These are phyloP conservation scores for Arctium lappa DNA, from an alignment of 129 eudicot genomes.

Conservation along the genomic window DNA sequence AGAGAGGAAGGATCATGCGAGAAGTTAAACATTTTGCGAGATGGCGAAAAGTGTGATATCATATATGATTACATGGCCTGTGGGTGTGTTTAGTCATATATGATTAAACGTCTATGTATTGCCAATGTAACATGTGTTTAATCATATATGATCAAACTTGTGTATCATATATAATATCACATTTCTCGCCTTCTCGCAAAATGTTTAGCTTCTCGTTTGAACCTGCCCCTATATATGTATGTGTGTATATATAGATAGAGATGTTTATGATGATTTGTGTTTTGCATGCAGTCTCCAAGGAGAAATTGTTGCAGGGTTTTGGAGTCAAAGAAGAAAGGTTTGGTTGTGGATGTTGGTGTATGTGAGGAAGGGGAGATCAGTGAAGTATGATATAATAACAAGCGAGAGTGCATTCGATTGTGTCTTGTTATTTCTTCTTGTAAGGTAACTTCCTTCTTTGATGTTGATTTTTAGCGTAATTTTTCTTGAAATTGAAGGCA, in stretches of 20 bases:
- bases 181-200: too few relatives aligned
- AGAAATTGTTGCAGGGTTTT: constrained; percentile 80
- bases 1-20: too few relatives aligned
- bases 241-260: neutral
- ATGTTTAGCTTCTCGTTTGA: too few relatives aligned
- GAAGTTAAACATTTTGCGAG: too few relatives aligned
- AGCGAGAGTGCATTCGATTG: neutral
- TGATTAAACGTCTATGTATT: too few relatives aligned
- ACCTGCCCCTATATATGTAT: neutral
- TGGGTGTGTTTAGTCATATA: too few relatives aligned
- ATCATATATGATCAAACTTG: too few relatives aligned
- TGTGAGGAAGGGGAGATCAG: constrained; percentile 67
- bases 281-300: constrained; percentile 62
- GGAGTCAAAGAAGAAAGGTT: constrained; percentile 49
- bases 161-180: too few relatives aligned
- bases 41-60: too few relatives aligned
- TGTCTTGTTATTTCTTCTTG: constrained; percentile 27
- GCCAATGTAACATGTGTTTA: too few relatives aligned
- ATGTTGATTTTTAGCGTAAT: constrained; percentile 32
- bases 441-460: constrained; percentile 17
- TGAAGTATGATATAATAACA: constrained; percentile 35
- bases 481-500: constrained; percentile 16
- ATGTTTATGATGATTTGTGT: neutral
- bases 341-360: constrained; percentile 67
- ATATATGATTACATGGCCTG: too few relatives aligned